Evolutionary conservation across 2,329 filamentous ascomycete species (phyloP).

Genomic region (Phymatotrichopsis omnivora): DNA sequence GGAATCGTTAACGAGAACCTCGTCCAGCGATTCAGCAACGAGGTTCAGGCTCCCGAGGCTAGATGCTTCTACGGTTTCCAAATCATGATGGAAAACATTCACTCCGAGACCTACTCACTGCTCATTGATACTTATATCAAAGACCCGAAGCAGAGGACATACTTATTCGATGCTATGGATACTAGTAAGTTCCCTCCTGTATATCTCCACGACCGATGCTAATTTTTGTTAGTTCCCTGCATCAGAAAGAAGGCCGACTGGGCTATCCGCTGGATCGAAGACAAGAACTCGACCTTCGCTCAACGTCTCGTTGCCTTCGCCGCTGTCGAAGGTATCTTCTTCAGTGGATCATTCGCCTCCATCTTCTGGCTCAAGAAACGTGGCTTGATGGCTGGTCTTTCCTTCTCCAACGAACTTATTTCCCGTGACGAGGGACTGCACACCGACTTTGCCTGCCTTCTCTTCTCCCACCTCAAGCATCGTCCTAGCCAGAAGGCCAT

Average conservation of each 20-base stretch:
- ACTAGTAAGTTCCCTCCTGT: slow-evolving; percentile 49
- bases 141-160: slow-evolving; percentile 83
- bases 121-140: slow-evolving; percentile 99
- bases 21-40: slow-evolving; percentile 90
- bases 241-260: slow-evolving; percentile 98
- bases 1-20: slow-evolving; percentile 99
- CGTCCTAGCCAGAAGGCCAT: slow-evolving; percentile 75
- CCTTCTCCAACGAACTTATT: slow-evolving; percentile 99
- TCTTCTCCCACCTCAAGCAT: slow-evolving; percentile 95
- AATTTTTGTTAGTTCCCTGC: slow-evolving; percentile 54
- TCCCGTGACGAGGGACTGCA: slow-evolving; percentile 98
- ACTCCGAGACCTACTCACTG: slow-evolving; percentile 98
- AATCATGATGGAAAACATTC: slow-evolving; percentile 99
- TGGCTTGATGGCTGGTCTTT: slow-evolving; percentile 94
- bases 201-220: slow-evolving; percentile 36
- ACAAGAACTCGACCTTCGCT: slow-evolving; percentile 87
- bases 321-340: slow-evolving; percentile 98
- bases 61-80: slow-evolving; percentile 99
- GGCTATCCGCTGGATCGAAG: slow-evolving; percentile 89
- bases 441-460: slow-evolving; percentile 95
- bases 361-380: slow-evolving; percentile 99
- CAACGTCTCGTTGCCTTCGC: slow-evolving; percentile 94
- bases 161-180: slow-evolving; percentile 97
- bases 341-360: slow-evolving; percentile 94
- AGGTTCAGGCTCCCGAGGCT: slow-evolving; percentile 95